A percentile compares a stretch with the other conserved stretches of the same genome.
Evolutionary conservation across 1,139 yeast species (phyloP).

Genomic region (Candida labiduridarum): DNA sequence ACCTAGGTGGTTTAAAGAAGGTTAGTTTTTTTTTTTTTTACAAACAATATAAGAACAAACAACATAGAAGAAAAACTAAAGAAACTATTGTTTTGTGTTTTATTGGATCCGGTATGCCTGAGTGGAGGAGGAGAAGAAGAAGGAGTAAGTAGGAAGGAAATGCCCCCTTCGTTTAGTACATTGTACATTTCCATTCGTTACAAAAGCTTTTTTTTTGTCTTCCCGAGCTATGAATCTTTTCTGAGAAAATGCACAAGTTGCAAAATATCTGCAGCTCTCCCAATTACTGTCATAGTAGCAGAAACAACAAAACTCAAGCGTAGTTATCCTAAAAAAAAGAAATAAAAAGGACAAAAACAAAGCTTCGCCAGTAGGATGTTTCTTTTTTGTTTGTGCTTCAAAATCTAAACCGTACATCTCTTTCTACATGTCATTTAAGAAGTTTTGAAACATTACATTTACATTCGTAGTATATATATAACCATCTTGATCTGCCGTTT

Average conservation of each 20-base stretch:
- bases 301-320: too few relatives aligned
- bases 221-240: neutral
- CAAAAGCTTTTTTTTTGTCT: neutral
- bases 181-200: slow-evolving; percentile 1
- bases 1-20: too few relatives aligned
- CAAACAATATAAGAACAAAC: too few relatives aligned
- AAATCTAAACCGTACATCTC: neutral
- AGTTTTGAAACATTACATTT: neutral
- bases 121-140: neutral
- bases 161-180: neutral
- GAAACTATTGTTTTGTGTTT: neutral
- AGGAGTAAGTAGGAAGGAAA: neutral
- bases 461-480: neutral
- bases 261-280: neutral
- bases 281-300: neutral
- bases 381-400: neutral
- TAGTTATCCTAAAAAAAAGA: neutral
- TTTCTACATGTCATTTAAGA: neutral
- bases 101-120: neutral
- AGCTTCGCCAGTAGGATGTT: neutral
- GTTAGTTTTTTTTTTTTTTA: too few relatives aligned
- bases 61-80: too few relatives aligned
- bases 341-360: neutral
- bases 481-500: neutral
- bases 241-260: neutral